Base-by-base conservation (phyloP, 2,329 filamentous ascomycete species). In the Proliferodiscus dingleyae region DNA sequence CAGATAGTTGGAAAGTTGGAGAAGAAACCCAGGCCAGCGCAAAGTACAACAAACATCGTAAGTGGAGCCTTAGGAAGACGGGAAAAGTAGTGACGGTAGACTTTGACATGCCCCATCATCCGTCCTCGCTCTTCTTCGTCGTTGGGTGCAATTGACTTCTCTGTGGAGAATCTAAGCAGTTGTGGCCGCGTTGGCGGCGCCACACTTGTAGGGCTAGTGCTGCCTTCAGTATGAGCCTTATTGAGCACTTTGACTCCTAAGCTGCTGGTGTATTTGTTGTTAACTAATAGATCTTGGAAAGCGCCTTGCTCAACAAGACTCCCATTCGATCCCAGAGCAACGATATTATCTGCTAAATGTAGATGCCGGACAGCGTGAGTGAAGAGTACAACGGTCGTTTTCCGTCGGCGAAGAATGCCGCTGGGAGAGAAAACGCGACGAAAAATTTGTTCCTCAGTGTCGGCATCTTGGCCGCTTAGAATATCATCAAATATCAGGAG, bases 331-430 rank as follows among this genome's bases (percentile, higher is more conserved):
- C 56, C 53, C 5, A 70, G 59, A 18, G 60, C 60, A 18, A 70
- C 55, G 23, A 70, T 63, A 26, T 68, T 60, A 51, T 70, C 66
- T n/a, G 64, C 66, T 24, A 63, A 59, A 15, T 61, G 62, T 2
- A 69, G 11, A 46, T 53, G 45, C 29, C 46, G 34, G 33, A 52
- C 29, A 8, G 26, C 47, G 33, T 59, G 67, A 2, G 66, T 69
- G 9, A 62, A 60, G 4, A 70, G 50, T 4, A 71, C 24, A 0
- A 64, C 53, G 1, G 69, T 69, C 0, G 64, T 59, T 0, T 55
- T 51, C 45, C 57, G 60, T 16, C 16, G 53, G 26, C 38, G 23
- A 11, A 54, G 37, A 3, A 61, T 33, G 3, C 29, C 38, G 7
- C 40, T 44, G 2, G 18, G 21, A 10, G 46, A 45, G 39, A 51